Conservation (phyloP, 2,329 filamentous ascomycete genomes). For the Sporothrix phasma region DNA sequence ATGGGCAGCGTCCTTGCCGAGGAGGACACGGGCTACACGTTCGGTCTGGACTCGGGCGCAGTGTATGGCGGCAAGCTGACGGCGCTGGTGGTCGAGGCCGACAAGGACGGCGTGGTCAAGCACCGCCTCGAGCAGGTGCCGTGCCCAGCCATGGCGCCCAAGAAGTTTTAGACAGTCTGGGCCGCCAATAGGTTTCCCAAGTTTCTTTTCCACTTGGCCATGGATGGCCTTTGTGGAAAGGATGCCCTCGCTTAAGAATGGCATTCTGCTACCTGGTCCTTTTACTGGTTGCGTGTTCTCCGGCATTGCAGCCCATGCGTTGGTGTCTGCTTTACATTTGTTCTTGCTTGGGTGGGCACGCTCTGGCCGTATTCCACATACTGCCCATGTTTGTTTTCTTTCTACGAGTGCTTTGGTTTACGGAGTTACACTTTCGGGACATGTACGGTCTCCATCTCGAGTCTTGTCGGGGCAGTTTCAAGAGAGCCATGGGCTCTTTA, state of each 20-base stretch:
- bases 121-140: constrained; percentile 33
- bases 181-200: too few relatives aligned
- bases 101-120: constrained; percentile 24
- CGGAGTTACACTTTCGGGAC: background rate
- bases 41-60: constrained; percentile 80
- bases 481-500: background rate
- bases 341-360: background rate
- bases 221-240: background rate
- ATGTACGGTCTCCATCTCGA: background rate
- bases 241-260: background rate
- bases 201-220: background rate
- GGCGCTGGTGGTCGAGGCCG: constrained; percentile 61
- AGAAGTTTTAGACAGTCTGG: background rate
- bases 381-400: background rate
- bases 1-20: constrained; percentile 22
- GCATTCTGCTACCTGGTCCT: background rate
- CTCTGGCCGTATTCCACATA: background rate
- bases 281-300: background rate
- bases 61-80: constrained; percentile 65
- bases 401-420: background rate
- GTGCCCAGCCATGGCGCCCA: constrained; percentile 25
- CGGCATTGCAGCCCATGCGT: background rate
- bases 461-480: background rate
- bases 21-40: constrained; percentile 50
- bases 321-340: background rate